Evolutionary conservation across 1,139 yeast species (phyloP), one percentile per base, ranked within the genome.

Genomic region (Pichia sp.): DNA sequence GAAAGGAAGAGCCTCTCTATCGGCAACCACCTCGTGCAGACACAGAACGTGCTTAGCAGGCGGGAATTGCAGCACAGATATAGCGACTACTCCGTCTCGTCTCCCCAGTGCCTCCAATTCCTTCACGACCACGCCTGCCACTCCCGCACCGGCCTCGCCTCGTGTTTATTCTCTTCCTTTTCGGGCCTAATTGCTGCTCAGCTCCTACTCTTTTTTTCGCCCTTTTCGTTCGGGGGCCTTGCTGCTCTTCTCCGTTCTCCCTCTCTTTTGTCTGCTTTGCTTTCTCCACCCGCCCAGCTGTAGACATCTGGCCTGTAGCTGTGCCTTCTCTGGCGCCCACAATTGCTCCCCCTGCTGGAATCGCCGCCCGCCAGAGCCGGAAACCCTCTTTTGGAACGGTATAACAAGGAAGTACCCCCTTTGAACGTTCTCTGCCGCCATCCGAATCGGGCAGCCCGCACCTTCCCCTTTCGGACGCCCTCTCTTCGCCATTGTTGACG

Each of bases 121-220:
- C 41, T 38, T n/a, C 41, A 38, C 41, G 41, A 14, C 41, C 41
- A 42, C 46, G 31, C 31, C 46, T 42, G 46, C 46, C 46, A 24
- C 31, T 27, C 46, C 24, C 36, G 47, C 36, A 45, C 16, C 47
- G 10, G 16, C 14, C 34, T 27, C 36, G 20, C 24, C 24, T 14
- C 33, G 36, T 46, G 38, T 46, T 46, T 46, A 46, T 31, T 31
- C 30, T n/a, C 49, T 46, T 46, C 49, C 49, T 46, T 7, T 29
- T 46, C 27, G 20, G 49, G 42, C 40, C 24, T 46, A 46, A 46
- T 46, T 46, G 41, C 38, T 38, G 41, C 41, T 38, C 41, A 14
- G 41, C 41, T 38, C 4, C 41, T 17, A 38, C 41, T 10, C 41
- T n/a, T 38, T 38, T 38, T 38, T 38, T 38, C 41, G 41, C 41